These are phyloP conservation scores for Penicillium psychrosexuale DNA, from an alignment of 2,329 filamentous ascomycete genomes.

Conservation along the genomic window DNA sequence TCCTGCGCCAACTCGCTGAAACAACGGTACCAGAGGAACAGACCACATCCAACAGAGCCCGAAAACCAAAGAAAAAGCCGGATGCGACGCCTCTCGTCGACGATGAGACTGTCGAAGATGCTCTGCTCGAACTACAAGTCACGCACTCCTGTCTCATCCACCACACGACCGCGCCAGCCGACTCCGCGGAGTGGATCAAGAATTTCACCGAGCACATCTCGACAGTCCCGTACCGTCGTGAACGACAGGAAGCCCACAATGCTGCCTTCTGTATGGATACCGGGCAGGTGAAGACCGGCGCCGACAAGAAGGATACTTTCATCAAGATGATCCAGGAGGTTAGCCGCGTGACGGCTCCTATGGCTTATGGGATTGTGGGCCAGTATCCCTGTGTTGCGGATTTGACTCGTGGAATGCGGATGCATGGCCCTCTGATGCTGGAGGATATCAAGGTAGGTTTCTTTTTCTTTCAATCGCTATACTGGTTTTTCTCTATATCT, in stretches of 20 bases:
- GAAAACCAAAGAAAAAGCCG: conserved; percentile 42
- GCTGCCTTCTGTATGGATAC: conserved; percentile 72
- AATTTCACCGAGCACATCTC: conserved; percentile 76
- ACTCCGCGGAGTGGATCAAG: conserved; percentile 70
- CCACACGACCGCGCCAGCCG: conserved; percentile 59
- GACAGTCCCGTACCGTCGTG: conserved; percentile 65
- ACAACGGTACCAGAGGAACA: conserved; percentile 30
- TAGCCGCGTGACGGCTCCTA: conserved; percentile 65
- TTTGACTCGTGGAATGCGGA: conserved; percentile 59
- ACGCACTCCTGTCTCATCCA: conserved; percentile 65
- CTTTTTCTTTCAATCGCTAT: neutral
- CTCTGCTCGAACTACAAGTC: conserved; percentile 67
- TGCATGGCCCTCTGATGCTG: conserved; percentile 59
- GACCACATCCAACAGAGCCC: conserved; percentile 18
- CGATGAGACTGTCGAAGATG: conserved; percentile 68
- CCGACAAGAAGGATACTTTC: conserved; percentile 64
- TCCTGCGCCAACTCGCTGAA: conserved; percentile 50
- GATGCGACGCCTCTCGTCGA: conserved; percentile 53
- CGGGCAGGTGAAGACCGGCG: conserved; percentile 70
- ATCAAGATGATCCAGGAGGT: conserved; percentile 74
- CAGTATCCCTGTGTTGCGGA: conserved; percentile 59
- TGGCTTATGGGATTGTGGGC: conserved; percentile 66
- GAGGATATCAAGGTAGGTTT: conserved; percentile 53
- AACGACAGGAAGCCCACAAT: conserved; percentile 48
- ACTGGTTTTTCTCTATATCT: neutral